Evolutionary conservation across 306 rosid species (phyloP).

Genomic region (Cyamopsis tetragonoloba): DNA sequence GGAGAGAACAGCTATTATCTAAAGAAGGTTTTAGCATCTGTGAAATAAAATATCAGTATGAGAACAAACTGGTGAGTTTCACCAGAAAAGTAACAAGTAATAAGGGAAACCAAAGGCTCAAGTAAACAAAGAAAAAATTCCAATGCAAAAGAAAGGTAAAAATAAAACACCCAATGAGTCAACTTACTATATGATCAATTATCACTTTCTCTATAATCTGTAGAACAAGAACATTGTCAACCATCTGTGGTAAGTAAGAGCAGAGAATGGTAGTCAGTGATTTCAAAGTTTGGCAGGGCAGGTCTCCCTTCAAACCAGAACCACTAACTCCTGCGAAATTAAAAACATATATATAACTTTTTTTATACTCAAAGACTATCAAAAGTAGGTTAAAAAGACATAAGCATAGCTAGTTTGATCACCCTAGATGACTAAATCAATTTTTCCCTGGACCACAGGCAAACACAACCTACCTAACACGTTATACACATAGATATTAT

Average conservation of each 20-base stretch:
- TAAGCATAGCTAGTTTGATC: constrained; percentile 3
- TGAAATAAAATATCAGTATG: constrained; percentile 18
- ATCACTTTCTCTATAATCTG: constrained; percentile 51
- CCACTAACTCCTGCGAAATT: constrained; percentile 42
- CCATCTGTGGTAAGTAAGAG: constrained; percentile 59
- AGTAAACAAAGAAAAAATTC: neutral
- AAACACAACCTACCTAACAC: constrained; percentile 16
- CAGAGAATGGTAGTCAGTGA: constrained; percentile 42
- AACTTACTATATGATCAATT: constrained; percentile 59
- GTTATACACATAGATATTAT: neutral
- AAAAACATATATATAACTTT: neutral
- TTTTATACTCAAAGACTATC: constrained; percentile 4
- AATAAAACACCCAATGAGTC: neutral
- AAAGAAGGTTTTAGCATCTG: constrained; percentile 56
- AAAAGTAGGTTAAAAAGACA: constrained; percentile 7
- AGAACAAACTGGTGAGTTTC: constrained; percentile 11
- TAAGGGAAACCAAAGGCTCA: too few relatives aligned
- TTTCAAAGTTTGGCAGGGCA: constrained; percentile 36
- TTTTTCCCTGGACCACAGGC: neutral
- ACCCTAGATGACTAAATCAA: constrained; percentile 12
- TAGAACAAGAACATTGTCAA: constrained; percentile 56
- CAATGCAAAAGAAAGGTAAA: neutral
- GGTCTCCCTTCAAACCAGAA: constrained; percentile 37
- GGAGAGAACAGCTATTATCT: constrained; percentile 64
- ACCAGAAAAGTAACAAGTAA: neutral